Evolutionary conservation across 768 basidiomycete species (phyloP), one percentile per base, ranked within the genome.

Genomic region (Boletus vermiculosoides): DNA sequence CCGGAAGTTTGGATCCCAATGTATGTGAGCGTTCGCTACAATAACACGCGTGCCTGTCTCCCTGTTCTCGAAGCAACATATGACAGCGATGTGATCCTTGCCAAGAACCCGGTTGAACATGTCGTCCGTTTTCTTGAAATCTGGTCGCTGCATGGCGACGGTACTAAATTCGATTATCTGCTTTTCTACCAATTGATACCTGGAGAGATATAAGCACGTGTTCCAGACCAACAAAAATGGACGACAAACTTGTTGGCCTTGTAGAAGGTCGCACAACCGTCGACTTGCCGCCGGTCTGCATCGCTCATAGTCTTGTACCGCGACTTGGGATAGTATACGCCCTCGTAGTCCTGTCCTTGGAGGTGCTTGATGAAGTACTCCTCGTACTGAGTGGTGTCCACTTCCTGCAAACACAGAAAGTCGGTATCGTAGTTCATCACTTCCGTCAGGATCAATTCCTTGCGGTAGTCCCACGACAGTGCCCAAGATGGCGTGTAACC

Each of bases 51-150:
- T 87, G 41, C 94, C 94, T 0, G 94, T 92, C 40, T 84, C 80
- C 58, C 83, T 84, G 73, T 90, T 88, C 77, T 99, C 97, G 67
- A 98, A 80, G 31, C 93, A 80, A 64, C 86, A 85, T 55, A 95
- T 78, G 61, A 94, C 85, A 45, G 94, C 94, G 61, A 98, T 91
- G 67, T 98, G 85, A 73, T 98, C 96, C 71, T 93, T 92, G 59
- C 90, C 89, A 63, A 98, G 83, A 53, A 98, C 94, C 33, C 97
- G 93, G 69, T 98, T 98, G 83, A 98, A 98, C 94, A 98, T 95
- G 77, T 98, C 96, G 67, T 98, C 94, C 18, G 94, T 96, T 76
- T 94, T 94, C 80, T 94, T 93, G 77, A 94, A 93, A 71, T 95
- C 94, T 49, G 88, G 84, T 28, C 94, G 85, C 65, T 93, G 90